Evolutionary conservation across 1,284 basidiomycete genomes (phyloP).

Genomic region (Cryptococcus hybrid): DNA sequence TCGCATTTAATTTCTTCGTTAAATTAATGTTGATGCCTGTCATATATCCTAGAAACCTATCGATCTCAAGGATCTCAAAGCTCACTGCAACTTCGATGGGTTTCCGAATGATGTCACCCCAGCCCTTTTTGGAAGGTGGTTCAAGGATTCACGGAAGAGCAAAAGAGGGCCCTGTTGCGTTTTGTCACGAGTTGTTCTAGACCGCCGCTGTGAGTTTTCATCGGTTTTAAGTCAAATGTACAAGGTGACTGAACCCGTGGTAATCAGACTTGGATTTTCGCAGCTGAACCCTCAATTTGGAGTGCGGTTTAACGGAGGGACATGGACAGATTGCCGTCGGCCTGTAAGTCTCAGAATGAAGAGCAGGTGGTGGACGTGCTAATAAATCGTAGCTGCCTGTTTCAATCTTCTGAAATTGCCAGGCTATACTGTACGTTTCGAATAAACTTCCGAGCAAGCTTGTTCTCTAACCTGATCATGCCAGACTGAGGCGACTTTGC

Average conservation of each 20-base stretch:
- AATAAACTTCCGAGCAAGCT: not conserved
- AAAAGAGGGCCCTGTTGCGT: slow-evolving; percentile 69
- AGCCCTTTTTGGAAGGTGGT: slow-evolving; percentile 64
- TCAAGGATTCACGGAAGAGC: slow-evolving; percentile 56
- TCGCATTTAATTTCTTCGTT: not conserved
- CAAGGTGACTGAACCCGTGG: not conserved
- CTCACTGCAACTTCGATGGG: slow-evolving; percentile 74
- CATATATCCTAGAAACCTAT: slow-evolving; percentile 57
- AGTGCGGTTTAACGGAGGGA: slow-evolving; percentile 76
- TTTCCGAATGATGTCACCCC: slow-evolving; percentile 70
- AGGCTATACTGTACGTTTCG: slow-evolving; percentile 27
- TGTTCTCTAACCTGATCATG: not conserved
- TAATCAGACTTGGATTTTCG: slow-evolving; percentile 69
- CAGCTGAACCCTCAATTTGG: slow-evolving; percentile 81
- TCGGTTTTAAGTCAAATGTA: not conserved
- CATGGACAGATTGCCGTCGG: slow-evolving; percentile 65
- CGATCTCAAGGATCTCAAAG: slow-evolving; percentile 73
- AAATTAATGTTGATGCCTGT: not conserved
- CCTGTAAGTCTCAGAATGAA: slow-evolving; percentile 43
- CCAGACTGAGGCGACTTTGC: slow-evolving; percentile 60
- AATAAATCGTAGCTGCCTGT: slow-evolving; percentile 54
- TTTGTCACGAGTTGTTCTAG: slow-evolving; percentile 91
- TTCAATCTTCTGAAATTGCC: slow-evolving; percentile 74
- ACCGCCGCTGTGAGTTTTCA: slow-evolving; percentile 68
- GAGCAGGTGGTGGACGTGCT: not conserved